Percentiles rank a stretch among this genome's conserved stretches.
These are phyloP conservation scores for Heterobasidion parviporum DNA, from an alignment of 1,284 basidiomycete species.

Conservation along the genomic window DNA sequence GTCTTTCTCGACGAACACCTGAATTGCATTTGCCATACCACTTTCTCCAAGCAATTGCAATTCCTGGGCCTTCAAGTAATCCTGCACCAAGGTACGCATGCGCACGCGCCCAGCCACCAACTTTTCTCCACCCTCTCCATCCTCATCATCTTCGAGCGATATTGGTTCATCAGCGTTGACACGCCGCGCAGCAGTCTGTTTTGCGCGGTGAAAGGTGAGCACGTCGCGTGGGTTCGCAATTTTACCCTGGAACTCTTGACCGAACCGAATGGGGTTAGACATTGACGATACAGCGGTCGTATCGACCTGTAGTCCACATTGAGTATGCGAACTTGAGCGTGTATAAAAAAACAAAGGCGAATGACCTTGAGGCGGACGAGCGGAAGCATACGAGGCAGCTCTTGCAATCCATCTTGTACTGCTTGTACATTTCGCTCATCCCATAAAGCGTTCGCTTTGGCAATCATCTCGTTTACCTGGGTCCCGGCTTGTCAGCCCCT, in stretches of 20 bases:
- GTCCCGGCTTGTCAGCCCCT: background rate
- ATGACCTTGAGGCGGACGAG: conserved; percentile 79
- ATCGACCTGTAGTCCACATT: conserved; percentile 54
- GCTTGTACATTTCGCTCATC: conserved; percentile 67
- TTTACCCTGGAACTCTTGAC: conserved; percentile 87
- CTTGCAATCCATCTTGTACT: conserved; percentile 59
- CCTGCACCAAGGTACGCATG: conserved; percentile 75
- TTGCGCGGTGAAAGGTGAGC: conserved; percentile 83
- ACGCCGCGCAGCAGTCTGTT: conserved; percentile 54
- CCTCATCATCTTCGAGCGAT: conserved; percentile 7
- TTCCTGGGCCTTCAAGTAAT: conserved; percentile 86
- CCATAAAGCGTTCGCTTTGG: conserved; percentile 72
- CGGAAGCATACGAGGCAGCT: conserved; percentile 71
- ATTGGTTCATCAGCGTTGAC: conserved; percentile 67
- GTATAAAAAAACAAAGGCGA: background rate
- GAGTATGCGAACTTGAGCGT: background rate
- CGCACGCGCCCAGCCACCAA: conserved; percentile 47
- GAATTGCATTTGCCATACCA: conserved; percentile 87
- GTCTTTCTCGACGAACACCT: conserved; percentile 92
- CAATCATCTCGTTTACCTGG: conserved; percentile 77
- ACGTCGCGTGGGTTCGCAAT: conserved; percentile 95
- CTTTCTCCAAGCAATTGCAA: conserved; percentile 80
- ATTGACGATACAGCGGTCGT: conserved; percentile 85
- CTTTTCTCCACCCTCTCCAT: conserved; percentile 48
- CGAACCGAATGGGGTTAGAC: conserved; percentile 94